Base-by-base conservation (phyloP, 1,284 basidiomycete species). In the Singerocomus inundabilis region DNA sequence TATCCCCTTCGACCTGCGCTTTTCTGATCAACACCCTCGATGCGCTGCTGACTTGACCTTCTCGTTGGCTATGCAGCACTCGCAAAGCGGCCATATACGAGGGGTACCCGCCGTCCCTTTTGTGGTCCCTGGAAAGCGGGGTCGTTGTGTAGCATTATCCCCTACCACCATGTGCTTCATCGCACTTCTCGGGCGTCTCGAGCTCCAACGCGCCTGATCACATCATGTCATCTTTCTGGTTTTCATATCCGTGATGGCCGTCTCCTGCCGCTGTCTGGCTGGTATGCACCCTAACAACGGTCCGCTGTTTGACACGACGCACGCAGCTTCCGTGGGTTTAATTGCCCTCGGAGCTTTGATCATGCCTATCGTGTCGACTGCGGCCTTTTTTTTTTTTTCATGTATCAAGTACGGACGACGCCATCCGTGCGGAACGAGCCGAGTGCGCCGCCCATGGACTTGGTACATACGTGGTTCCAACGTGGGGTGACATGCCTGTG, bases 121-220 rank as follows among this genome's bases (percentile, higher is more conserved):
- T 43, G 16, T 38, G 46, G n/a, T 64, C 51, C 40, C 12, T 56
- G 21, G 44, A 21, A 47, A 33, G 48, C 55, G 16, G 52, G 52
- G 29, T 42, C 52, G 7, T 45, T 63, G n/a, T 45, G 62, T 28
- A 57, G 59, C 9, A 28, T 53, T 36, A n/a, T 40, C 25, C 36
- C 25, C 57, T 33, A 29, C 36, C 8, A 31, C 48, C 5, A 33
- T 32, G 10, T 43, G 21, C 5, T 30, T 57, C 34, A 21, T 58
- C 1, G 44, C 54, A 2, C 24, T 52, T 28, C 18, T 56, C 15
- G 52, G 46, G 9, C 33, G 36, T 30, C 29, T 28, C 28, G 41
- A 30, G 15, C 7, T 36, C 13, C 44, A 40, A 18, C 18, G 24
- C 5, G 15, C 21, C 6, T 6, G 50, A 4, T 50, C 58, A 2